phyloP scores from a whole-genome alignment of 2,329 filamentous ascomycete genomes.

The Fusarium mundagurra region DNA sequence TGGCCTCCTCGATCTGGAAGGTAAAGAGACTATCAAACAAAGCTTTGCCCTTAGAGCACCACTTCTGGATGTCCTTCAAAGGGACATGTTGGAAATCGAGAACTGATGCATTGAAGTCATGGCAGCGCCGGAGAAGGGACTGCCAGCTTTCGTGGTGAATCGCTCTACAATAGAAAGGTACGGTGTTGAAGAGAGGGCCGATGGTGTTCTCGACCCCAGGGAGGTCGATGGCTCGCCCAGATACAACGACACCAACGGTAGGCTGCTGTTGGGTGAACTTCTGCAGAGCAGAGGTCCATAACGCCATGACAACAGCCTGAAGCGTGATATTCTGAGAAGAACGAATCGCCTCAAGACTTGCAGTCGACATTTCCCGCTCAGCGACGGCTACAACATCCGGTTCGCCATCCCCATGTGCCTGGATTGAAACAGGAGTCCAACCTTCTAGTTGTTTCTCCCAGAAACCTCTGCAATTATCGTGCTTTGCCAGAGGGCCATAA shows the following conservation, averaged over 20 bases:
- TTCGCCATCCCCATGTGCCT: slow-evolving; percentile 1
- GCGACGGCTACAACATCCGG: slow-evolving; percentile 5
- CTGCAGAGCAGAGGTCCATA: slow-evolving; percentile 74
- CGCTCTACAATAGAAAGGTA: slow-evolving; percentile 72
- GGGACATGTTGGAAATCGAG: slow-evolving; percentile 78
- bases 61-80: slow-evolving; percentile 82
- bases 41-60: slow-evolving; percentile 68
- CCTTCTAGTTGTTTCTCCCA: slow-evolving; percentile 70
- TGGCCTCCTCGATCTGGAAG: slow-evolving; percentile 69
- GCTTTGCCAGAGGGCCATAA: slow-evolving; percentile 71
- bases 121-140: slow-evolving; percentile 69
- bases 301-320: slow-evolving; percentile 80
- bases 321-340: slow-evolving; percentile 74
- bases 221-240: slow-evolving; percentile 78
- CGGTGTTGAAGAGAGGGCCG: slow-evolving; percentile 89
- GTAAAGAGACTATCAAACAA: slow-evolving; percentile 87
- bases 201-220: slow-evolving; percentile 73
- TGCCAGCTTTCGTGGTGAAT: slow-evolving; percentile 63
- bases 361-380: slow-evolving; percentile 48
- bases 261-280: slow-evolving; percentile 57
- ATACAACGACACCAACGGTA: slow-evolving; percentile 79
- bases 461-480: slow-evolving; percentile 62
- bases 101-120: slow-evolving; percentile 74
- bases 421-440: slow-evolving; percentile 36
- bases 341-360: slow-evolving; percentile 61